Conservation (phyloP, 2,329 filamentous ascomycete genomes). For the Diaporthe vaccinii region DNA sequence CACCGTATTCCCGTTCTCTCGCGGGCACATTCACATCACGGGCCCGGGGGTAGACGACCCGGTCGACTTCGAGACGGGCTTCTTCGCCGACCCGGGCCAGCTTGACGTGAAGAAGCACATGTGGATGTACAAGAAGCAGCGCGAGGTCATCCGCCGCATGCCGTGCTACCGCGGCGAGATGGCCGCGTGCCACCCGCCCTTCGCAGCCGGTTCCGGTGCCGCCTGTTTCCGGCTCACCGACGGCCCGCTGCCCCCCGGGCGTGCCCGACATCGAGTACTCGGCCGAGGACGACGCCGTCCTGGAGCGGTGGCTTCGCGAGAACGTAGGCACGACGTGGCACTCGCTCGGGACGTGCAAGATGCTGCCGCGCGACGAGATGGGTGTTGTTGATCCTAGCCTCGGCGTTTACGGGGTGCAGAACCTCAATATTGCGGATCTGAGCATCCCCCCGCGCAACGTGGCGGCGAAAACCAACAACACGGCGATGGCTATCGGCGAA, state of each 20-base stretch:
- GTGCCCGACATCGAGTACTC: slow-evolving; percentile 60
- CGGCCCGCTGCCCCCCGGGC: slow-evolving; percentile 27
- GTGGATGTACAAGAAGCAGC: slow-evolving; percentile 63
- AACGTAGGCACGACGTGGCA: slow-evolving; percentile 59
- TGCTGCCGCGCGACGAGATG: slow-evolving; percentile 55
- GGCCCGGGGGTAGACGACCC: slow-evolving; percentile 51
- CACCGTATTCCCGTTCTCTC: slow-evolving; percentile 29
- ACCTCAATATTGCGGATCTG: slow-evolving; percentile 57
- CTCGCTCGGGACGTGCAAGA: slow-evolving; percentile 60
- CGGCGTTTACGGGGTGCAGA: slow-evolving; percentile 57
- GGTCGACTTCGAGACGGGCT: slow-evolving; percentile 67
- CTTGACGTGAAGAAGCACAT: slow-evolving; percentile 67
- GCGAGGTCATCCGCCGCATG: slow-evolving; percentile 60
- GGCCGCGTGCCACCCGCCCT: slow-evolving; percentile 44
- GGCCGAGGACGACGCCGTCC: slow-evolving; percentile 61
- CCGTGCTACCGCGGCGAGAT: slow-evolving; percentile 54
- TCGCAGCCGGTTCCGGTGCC: slow-evolving; percentile 53
- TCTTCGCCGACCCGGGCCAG: slow-evolving; percentile 58
- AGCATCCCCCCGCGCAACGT: slow-evolving; percentile 55
- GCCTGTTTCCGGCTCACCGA: slow-evolving; percentile 48
- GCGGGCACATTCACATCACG: slow-evolving; percentile 59
- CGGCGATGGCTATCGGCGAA: slow-evolving; percentile 60
- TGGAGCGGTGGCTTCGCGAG: slow-evolving; percentile 58
- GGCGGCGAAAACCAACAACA: slow-evolving; percentile 58
- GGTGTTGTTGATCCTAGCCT: slow-evolving; percentile 57